Evolutionary conservation across 2,329 filamentous ascomycete species (phyloP).

Genomic region (Trichoderma sp.): DNA sequence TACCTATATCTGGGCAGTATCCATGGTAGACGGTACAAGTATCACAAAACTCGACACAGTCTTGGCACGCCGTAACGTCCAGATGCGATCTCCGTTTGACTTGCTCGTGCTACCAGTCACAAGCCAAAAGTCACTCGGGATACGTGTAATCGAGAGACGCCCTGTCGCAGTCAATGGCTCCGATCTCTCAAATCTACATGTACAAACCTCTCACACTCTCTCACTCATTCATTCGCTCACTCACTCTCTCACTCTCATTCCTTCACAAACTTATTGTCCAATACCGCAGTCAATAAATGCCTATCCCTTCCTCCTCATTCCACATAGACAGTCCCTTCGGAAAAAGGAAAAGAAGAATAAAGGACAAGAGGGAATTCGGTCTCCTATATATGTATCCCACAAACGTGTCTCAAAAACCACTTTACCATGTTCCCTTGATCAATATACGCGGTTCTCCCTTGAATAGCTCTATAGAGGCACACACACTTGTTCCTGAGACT

Average conservation of each 20-base stretch:
- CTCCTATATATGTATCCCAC: slow-evolving; percentile 4
- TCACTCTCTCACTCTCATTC: background rate
- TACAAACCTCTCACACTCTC: background rate
- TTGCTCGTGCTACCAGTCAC: background rate
- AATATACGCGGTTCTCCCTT: slow-evolving; percentile 18
- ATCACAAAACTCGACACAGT: background rate
- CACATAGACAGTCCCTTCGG: background rate
- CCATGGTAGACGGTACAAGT: background rate
- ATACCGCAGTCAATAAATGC: slow-evolving; percentile 18
- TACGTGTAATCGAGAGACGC: background rate
- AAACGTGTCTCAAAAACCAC: slow-evolving; percentile 9
- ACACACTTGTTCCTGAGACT: slow-evolving; percentile 5
- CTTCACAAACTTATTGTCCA: background rate
- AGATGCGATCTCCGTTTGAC: background rate
- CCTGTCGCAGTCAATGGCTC: slow-evolving; percentile 1
- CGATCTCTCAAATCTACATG: background rate
- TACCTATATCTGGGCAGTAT: background rate
- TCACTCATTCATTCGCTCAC: background rate
- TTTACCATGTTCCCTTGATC: slow-evolving; percentile 21
- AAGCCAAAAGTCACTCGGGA: background rate
- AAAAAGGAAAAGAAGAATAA: background rate
- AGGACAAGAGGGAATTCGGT: background rate
- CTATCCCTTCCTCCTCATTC: slow-evolving; percentile 18
- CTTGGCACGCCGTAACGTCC: background rate
- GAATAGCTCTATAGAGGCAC: background rate